Evolutionary conservation across 2,329 filamentous ascomycete genomes (phyloP).

Genomic region (Diaporthe caulivora): DNA sequence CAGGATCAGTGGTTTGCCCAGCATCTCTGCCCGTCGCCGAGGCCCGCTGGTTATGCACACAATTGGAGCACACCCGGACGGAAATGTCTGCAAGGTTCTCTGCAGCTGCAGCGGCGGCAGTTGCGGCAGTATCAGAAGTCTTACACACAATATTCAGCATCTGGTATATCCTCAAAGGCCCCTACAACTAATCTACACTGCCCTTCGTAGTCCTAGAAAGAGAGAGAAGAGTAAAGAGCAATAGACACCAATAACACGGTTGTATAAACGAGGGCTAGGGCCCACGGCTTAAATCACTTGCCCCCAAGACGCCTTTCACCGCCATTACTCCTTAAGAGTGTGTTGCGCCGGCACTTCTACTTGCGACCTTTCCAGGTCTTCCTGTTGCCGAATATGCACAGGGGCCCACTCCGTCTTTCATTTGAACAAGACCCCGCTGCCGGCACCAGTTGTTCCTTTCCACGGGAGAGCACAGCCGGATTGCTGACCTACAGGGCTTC

Average conservation of each 20-base stretch:
- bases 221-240: neutral
- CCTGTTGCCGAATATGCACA: neutral
- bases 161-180: constrained; percentile 8
- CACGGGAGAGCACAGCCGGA: neutral
- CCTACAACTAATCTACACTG: constrained; percentile 19
- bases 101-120: neutral
- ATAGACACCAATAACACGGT: constrained; percentile 2
- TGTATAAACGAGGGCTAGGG: neutral
- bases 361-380: neutral
- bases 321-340: neutral
- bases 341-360: neutral
- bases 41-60: neutral
- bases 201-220: constrained; percentile 12
- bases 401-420: neutral
- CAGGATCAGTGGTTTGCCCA: too few relatives aligned
- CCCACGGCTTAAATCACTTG: neutral
- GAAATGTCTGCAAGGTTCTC: neutral
- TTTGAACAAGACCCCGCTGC: neutral
- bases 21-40: neutral
- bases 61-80: neutral
- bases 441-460: neutral
- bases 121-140: neutral
- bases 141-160: constrained; percentile 21
- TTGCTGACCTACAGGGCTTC: too few relatives aligned
- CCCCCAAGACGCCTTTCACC: neutral